Conservation (phyloP, 352 stramenopile species). For the Phytophthora tubulina region DNA sequence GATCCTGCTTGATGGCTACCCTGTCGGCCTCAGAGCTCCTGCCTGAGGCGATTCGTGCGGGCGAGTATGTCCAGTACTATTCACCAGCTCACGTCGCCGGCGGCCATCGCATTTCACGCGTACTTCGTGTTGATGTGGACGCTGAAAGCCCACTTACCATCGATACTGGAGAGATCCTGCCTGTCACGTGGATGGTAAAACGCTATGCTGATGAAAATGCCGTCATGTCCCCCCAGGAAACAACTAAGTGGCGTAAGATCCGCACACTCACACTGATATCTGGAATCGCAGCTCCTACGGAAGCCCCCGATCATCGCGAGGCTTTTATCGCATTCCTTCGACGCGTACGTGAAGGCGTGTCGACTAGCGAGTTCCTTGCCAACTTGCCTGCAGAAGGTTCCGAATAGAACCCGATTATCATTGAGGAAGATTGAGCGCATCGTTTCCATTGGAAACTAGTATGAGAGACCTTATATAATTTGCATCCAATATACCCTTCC, state of each 20-base stretch:
- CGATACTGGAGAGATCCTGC: background rate
- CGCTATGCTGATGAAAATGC: background rate
- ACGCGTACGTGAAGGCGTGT: background rate
- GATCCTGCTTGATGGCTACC: background rate
- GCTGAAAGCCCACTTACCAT: background rate
- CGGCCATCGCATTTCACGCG: background rate
- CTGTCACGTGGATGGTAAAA: background rate
- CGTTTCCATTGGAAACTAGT: background rate
- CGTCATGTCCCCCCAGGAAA: background rate
- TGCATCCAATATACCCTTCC: background rate
- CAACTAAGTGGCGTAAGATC: background rate
- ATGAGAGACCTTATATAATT: background rate
- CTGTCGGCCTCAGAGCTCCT: background rate
- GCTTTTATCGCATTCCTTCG: background rate
- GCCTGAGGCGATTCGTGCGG: background rate
- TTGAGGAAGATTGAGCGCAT: background rate
- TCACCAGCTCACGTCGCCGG: background rate
- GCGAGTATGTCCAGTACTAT: background rate
- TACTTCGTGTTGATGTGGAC: background rate
- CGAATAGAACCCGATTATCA: background rate
- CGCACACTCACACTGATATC: background rate
- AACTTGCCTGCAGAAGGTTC: background rate
- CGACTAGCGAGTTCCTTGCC: background rate
- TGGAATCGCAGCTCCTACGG: background rate
- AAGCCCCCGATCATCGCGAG: background rate